phyloP scores from a whole-genome alignment of 305 asterid genomes.

The Ruellia speciosa region DNA sequence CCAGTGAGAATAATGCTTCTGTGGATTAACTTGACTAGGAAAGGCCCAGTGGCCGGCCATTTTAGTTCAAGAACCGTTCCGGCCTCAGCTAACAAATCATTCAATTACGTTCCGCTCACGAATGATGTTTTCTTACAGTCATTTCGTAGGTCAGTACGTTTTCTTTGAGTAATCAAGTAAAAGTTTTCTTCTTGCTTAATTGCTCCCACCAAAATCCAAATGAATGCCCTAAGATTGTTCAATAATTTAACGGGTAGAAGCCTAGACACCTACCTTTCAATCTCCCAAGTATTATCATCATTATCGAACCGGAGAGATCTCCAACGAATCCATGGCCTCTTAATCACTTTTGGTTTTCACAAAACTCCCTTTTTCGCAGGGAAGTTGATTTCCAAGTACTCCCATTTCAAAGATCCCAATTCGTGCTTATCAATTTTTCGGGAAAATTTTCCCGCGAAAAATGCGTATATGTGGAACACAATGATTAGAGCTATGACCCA shows the following conservation, averaged over 20 bases:
- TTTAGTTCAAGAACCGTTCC: too few relatives aligned
- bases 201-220: background rate
- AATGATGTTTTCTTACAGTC: too few relatives aligned
- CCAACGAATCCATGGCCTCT: conserved; percentile 43
- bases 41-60: too few relatives aligned
- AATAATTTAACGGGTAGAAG: conserved; percentile 21
- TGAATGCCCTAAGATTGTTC: conserved; percentile 30
- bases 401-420: conserved; percentile 46
- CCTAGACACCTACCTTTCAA: conserved; percentile 30
- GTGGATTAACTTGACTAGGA: too few relatives aligned
- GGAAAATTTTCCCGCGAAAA: conserved; percentile 20
- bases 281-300: conserved; percentile 46
- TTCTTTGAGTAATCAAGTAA: too few relatives aligned
- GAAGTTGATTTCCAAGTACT: conserved; percentile 56
- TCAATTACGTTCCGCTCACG: too few relatives aligned
- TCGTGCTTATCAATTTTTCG: conserved; percentile 42
- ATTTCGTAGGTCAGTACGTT: too few relatives aligned
- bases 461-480: conserved; percentile 57
- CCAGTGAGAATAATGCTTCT: too few relatives aligned
- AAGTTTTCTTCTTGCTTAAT: too few relatives aligned
- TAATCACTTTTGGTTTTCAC: conserved; percentile 42
- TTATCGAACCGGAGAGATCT: conserved; percentile 31
- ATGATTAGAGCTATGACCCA: conserved; percentile 69
- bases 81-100: too few relatives aligned
- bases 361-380: conserved; percentile 48